Percentiles rank a stretch among this genome's conserved stretches.
Conservation (phyloP, 2,329 filamentous ascomycete species). For the Drechslera avenae region DNA sequence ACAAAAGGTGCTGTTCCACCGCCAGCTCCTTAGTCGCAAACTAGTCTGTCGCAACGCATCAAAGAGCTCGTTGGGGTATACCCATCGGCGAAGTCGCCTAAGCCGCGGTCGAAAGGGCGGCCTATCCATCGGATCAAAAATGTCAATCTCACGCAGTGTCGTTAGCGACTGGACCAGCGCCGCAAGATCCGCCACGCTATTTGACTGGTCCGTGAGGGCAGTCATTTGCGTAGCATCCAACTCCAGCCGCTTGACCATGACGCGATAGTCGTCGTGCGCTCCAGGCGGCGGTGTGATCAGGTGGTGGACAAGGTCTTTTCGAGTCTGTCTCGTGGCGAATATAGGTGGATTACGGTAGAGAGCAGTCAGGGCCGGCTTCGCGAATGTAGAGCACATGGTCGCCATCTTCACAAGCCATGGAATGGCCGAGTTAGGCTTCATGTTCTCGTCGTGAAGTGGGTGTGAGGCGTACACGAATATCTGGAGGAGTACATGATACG, state of each 20-base stretch:
- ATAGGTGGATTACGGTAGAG: constrained; percentile 74
- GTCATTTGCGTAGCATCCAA: constrained; percentile 68
- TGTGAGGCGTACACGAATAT: constrained; percentile 72
- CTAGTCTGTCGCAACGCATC: constrained; percentile 61
- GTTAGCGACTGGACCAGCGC: constrained; percentile 68
- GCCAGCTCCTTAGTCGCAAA: constrained; percentile 56
- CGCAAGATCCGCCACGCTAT: constrained; percentile 61
- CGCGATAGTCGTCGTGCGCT: constrained; percentile 63
- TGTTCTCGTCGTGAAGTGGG: constrained; percentile 59
- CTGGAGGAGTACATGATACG: constrained; percentile 70
- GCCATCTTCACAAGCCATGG: constrained; percentile 70
- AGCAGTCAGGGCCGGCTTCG: constrained; percentile 73
- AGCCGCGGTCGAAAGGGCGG: constrained; percentile 67
- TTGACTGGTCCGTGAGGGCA: constrained; percentile 58
- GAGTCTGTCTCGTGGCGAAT: constrained; percentile 56
- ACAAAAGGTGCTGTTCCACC: constrained; percentile 62
- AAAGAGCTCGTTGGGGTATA: constrained; percentile 70
- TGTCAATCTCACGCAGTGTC: constrained; percentile 70
- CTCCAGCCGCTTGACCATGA: constrained; percentile 72
- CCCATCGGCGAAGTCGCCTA: constrained; percentile 63
- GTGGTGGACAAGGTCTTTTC: constrained; percentile 54
- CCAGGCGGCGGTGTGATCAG: constrained; percentile 57
- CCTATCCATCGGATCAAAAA: constrained; percentile 72
- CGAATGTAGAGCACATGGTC: constrained; percentile 64
- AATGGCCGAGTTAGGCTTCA: constrained; percentile 52